These are phyloP conservation scores for Davidsoniella neocaledoniae DNA, from an alignment of 2,329 filamentous ascomycete genomes.

Conservation along the genomic window DNA sequence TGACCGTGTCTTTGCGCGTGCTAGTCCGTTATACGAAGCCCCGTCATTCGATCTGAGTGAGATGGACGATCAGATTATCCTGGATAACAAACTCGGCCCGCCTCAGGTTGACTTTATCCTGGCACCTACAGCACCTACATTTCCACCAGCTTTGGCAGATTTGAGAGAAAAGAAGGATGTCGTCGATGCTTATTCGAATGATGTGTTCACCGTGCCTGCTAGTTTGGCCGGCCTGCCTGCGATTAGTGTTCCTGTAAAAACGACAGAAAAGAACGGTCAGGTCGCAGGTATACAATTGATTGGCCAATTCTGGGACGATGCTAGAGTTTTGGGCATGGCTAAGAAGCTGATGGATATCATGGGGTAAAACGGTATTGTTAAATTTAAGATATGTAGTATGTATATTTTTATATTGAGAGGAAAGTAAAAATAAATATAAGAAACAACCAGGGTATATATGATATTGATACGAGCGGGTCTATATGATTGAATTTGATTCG, in stretches of 20 bases:
- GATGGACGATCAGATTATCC: slow-evolving; percentile 33
- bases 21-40: slow-evolving; percentile 47
- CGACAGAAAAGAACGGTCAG: slow-evolving; percentile 15
- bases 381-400: slow-evolving; percentile 5
- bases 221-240: slow-evolving; percentile 83
- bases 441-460: no score
- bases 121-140: slow-evolving; percentile 69
- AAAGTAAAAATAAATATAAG: no score
- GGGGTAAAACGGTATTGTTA: slow-evolving; percentile 2
- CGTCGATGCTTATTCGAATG: slow-evolving; percentile 75
- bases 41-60: slow-evolving; percentile 41
- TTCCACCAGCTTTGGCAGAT: slow-evolving; percentile 47
- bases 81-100: slow-evolving; percentile 40
- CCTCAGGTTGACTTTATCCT: slow-evolving; percentile 68
- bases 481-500: neutral
- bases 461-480: neutral
- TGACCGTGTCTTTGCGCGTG: slow-evolving; percentile 53
- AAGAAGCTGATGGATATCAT: slow-evolving; percentile 24
- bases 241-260: slow-evolving; percentile 55
- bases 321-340: slow-evolving; percentile 42
- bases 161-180: slow-evolving; percentile 30
- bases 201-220: slow-evolving; percentile 89
- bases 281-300: slow-evolving; percentile 53
- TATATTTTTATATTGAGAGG: neutral
- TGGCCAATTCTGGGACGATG: slow-evolving; percentile 67